Base-by-base conservation (phyloP, 169 alveolate genomes). In the Babesia gibsoni region DNA sequence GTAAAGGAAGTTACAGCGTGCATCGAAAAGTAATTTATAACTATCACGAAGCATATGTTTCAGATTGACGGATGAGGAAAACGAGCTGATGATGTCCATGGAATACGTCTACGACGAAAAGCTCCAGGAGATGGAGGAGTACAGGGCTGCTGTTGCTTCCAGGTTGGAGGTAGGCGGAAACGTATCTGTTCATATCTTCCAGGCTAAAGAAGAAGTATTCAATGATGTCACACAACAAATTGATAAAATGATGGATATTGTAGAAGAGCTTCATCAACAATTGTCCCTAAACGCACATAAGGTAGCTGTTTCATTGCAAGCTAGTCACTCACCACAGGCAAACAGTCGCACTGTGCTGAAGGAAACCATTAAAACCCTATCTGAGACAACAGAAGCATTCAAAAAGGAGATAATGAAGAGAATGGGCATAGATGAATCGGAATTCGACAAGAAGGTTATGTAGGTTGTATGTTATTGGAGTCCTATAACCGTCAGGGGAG, bases 41-140 rank as follows among this genome's bases (percentile, higher is more conserved):
- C 0, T 49, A 2, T n/a, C 12, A 6, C 6, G 10, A 1, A 4
- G 7, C 6, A 42, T 5, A 25, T 33, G 4, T 30, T 10, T 45
- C 52, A 75, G 79, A 37, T 37, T 66, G 20, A 29, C 68, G 37
- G 58, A 66, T 3, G 84, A 75, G 12, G 30, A 23, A 6, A 42
- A 65, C 8, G 33, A 48, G 14, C 27, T 75, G 64, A 68, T 65
- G 22, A 56, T 52, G 20, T 32, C 6, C 36, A 58, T 75, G 63
- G 9, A 23, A 27, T 78, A 75, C 33, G 66, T 75, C 50, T 75
- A 75, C 46, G 80, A 75, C 4, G 84, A 75, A 18, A 41, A 63
- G 12, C 64, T 75, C 20, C 73, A 75, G 12, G 80, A 66, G 22
- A 65, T 75, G 48, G 22, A 25, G 29, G 37, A 36, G 1, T 75